Evolutionary conservation across 768 basidiomycete species (phyloP).

Genomic region (Tulasnella sp.): DNA sequence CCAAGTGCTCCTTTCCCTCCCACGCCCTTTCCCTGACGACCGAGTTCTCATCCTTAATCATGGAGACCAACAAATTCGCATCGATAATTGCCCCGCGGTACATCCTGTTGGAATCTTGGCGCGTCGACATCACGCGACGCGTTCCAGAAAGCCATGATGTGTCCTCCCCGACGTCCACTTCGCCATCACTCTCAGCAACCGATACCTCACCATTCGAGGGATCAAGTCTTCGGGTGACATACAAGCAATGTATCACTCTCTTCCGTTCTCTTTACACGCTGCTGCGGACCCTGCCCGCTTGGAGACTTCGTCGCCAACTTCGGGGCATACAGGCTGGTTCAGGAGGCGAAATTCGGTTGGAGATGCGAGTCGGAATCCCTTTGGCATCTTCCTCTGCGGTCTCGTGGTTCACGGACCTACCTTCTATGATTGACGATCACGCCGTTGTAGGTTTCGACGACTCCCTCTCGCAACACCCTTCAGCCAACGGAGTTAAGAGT

Average conservation of each 20-base stretch:
- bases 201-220: constrained; percentile 39
- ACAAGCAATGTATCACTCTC: constrained; percentile 79
- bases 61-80: constrained; percentile 46
- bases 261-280: constrained; percentile 74
- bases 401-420: background rate
- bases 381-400: constrained; percentile 32
- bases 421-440: too few relatives aligned
- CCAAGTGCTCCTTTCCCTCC: background rate
- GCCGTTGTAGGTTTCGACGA: constrained; percentile 37
- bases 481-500: constrained; percentile 48
- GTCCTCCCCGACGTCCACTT: constrained; percentile 35
- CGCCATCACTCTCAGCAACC: constrained; percentile 32
- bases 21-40: constrained; percentile 34
- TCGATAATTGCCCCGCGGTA: constrained; percentile 65
- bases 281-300: constrained; percentile 69
- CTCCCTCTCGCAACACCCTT: constrained; percentile 42
- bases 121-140: constrained; percentile 46
- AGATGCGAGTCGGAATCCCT: constrained; percentile 19
- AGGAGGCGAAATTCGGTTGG: constrained; percentile 44
- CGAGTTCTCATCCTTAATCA: constrained; percentile 57
- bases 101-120: constrained; percentile 74
- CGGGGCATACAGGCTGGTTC: constrained; percentile 46
- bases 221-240: constrained; percentile 67
- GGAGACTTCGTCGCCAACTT: constrained; percentile 65
- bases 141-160: background rate